Percentiles rank a stretch among this genome's conserved stretches.
Evolutionary conservation across 306 rosid genomes (phyloP).

Genomic region (Lupinus albus): DNA sequence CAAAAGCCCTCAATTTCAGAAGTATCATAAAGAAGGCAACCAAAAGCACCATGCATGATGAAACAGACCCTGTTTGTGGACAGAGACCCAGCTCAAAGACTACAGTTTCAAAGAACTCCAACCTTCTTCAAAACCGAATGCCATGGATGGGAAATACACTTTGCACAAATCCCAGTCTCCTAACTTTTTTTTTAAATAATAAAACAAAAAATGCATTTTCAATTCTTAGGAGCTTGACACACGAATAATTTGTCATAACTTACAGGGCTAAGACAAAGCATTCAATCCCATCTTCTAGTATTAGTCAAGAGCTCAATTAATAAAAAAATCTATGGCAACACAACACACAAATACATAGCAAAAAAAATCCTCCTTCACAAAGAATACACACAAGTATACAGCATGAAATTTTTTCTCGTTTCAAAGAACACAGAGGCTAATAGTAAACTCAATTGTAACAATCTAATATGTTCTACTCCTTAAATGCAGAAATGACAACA

Average conservation of each 20-base stretch:
- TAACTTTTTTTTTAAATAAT: not conserved
- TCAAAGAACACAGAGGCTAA: not conserved
- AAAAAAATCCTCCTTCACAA: not conserved
- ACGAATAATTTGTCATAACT: not conserved
- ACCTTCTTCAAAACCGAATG: conserved; percentile 17
- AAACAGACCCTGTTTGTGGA: not conserved
- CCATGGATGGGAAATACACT: not conserved
- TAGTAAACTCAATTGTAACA: conserved; percentile 21
- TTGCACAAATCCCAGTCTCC: conserved; percentile 3
- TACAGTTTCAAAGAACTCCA: not conserved
- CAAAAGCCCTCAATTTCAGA: not conserved
- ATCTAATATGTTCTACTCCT: not conserved
- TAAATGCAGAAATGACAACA: conserved; percentile 30
- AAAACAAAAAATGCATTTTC: not conserved
- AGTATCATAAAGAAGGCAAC: not conserved
- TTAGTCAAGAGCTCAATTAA: too few species aligned
- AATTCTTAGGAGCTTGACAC: not conserved
- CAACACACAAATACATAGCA: conserved; percentile 2
- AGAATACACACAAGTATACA: too few species aligned
- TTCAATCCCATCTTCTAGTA: not conserved
- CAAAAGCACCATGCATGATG: not conserved
- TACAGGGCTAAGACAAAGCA: not conserved
- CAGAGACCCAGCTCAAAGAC: not conserved
- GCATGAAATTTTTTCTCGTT: not conserved
- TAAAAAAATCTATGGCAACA: not conserved